Conservation (phyloP, 2,329 filamentous ascomycete genomes). For the Botrytis galanthina region DNA sequence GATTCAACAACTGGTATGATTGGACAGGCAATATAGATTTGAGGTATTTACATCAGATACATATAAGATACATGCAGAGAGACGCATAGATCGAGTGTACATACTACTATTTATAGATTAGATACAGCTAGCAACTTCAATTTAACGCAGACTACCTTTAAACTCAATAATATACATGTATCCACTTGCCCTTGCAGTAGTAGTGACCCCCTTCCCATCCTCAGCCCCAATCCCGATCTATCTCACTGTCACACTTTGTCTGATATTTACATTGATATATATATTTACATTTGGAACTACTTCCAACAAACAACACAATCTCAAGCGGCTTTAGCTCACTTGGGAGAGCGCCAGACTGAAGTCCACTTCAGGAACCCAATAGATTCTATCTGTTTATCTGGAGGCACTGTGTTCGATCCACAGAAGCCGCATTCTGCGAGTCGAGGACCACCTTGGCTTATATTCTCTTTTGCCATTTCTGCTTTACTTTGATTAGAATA, state of each 20-base stretch:
- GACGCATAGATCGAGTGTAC: neutral
- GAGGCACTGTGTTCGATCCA: neutral
- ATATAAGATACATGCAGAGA: neutral
- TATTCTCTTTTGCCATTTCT: neutral
- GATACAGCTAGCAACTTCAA: no score
- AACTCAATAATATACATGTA: neutral
- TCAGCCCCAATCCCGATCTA: no score
- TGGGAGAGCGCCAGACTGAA: neutral
- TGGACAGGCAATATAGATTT: neutral
- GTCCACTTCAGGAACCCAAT: neutral
- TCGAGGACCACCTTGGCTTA: neutral
- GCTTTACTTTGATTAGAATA: neutral
- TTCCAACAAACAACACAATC: neutral
- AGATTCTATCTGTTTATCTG: neutral
- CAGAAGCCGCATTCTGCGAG: neutral
- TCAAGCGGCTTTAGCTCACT: neutral
- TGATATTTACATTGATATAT: neutral
- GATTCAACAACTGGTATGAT: neutral
- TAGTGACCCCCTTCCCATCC: no score
- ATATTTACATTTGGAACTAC: rapidly evolving
- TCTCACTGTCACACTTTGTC: neutral
- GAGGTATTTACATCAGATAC: neutral
- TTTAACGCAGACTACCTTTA: neutral
- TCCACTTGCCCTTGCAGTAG: neutral
- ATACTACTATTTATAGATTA: neutral